Evolutionary conservation across 192 early-diverging fungal genomes (phyloP), one percentile per base, ranked within the genome.

Genomic region (Coemansia pectinata): DNA sequence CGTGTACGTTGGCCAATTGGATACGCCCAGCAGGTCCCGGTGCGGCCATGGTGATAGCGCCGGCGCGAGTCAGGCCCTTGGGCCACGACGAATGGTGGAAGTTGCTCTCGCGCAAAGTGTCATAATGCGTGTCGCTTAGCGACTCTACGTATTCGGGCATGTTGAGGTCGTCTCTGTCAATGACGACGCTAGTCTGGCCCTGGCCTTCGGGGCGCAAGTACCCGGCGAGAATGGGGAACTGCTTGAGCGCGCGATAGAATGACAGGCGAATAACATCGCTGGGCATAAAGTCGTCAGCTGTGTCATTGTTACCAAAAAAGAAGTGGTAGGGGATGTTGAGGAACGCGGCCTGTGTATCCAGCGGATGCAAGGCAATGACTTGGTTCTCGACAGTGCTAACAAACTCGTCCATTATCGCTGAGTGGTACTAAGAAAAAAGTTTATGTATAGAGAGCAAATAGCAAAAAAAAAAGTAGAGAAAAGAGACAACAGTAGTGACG

Each of bases 141-240:
- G 80, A 77, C 25, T 83, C 80, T 3, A 65, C n/a, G 48, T 83
- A 83, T 39, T 74, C 72, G 48, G 75, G 80, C 80, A 81, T 81
- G 29, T 81, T 81, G 17, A 81, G 71, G 19, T 73, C 55, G 10
- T 50, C 9, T 14, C 48, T 64, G 23, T 81, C 71, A 29, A 83
- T 44, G 0, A 74, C 74, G 0, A 83, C 66, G 11, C 65, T 62
- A 5, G 66, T 71, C 38, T 34, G 52, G 19, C 75, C 75, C 1
- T 31, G 23, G 25, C 62, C 62, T 1, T 74, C 72, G 15, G 62
- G 17, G 27, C 59, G 74, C 23, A 77, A 55, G 12, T 65, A 62
- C 2, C 80, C 80, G 9, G 71, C 72, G 4, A 77, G 62, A 17
- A 83, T 74, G 41, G 80, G 75, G 31, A 69, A 83, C 31, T 63